phyloP scores from a whole-genome alignment of 495 filamentous ascomycete species.

The Daldinia concentrica region DNA sequence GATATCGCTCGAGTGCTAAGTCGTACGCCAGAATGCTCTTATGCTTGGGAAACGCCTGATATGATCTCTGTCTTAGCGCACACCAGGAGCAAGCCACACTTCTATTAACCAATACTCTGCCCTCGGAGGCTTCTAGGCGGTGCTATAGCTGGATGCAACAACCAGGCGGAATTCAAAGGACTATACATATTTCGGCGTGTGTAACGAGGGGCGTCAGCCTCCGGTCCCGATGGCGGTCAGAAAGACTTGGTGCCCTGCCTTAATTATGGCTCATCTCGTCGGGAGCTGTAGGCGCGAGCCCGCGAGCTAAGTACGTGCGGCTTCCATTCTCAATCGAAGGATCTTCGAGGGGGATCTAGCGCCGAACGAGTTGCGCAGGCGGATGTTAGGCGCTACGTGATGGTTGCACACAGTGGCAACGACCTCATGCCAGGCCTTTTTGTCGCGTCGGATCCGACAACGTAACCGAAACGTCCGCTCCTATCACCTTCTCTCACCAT shows the following conservation, averaged over 20 bases:
- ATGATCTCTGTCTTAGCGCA: conserved; percentile 10
- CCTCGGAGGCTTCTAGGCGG: not conserved
- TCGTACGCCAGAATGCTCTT: not conserved
- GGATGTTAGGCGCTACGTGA: conserved; percentile 29
- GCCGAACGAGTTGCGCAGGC: conserved; percentile 22
- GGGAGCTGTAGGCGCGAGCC: conserved; percentile 27
- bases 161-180: not conserved
- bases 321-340: conserved; percentile 21
- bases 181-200: not conserved
- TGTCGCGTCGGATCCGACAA: not conserved
- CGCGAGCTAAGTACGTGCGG: conserved; percentile 4
- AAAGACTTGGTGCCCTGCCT: not conserved
- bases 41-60: not conserved
- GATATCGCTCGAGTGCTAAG: not conserved
- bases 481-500: not conserved
- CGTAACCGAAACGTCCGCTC: not conserved
- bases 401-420: conserved; percentile 19
- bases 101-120: conserved; percentile 18
- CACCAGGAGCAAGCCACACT: conserved; percentile 28
- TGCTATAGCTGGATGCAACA: conserved; percentile 12
- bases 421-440: not conserved
- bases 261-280: not conserved
- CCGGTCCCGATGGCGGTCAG: conserved; percentile 28
- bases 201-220: conserved; percentile 23
- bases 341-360: conserved; percentile 32